Evolutionary conservation across 768 basidiomycete species (phyloP).

Genomic region (Cystobasidium tubakii): DNA sequence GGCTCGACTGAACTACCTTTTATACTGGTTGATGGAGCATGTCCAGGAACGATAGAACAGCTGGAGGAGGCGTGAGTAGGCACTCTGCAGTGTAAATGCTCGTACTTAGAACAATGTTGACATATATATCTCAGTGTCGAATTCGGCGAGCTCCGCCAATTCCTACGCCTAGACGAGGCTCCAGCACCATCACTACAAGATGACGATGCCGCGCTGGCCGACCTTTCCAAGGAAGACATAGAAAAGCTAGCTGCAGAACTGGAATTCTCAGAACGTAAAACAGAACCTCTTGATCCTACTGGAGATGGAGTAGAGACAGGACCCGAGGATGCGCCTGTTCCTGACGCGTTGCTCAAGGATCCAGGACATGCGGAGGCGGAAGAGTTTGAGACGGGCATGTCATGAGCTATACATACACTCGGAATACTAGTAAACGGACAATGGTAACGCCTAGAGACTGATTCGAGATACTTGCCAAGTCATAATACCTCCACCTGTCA

Average conservation of each 20-base stretch:
- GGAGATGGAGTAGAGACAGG: conserved; percentile 20
- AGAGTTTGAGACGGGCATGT: conserved; percentile 29
- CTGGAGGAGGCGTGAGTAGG: conserved; percentile 44
- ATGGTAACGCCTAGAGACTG: background rate
- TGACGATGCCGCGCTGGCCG: conserved; percentile 23
- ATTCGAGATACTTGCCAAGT: background rate
- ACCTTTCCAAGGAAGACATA: conserved; percentile 12
- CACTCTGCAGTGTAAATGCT: background rate
- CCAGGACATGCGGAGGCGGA: conserved; percentile 30
- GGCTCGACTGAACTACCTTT: conserved; percentile 42
- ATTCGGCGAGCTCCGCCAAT: conserved; percentile 44
- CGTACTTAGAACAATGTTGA: background rate
- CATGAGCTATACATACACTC: background rate
- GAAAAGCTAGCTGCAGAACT: conserved; percentile 25
- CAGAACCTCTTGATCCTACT: conserved; percentile 11
- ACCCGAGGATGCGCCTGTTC: conserved; percentile 3
- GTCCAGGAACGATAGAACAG: conserved; percentile 36
- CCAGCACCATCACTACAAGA: conserved; percentile 25
- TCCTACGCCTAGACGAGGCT: conserved; percentile 29
- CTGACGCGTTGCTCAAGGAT: background rate
- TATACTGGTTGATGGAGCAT: conserved; percentile 34
- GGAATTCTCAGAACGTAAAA: conserved; percentile 12
- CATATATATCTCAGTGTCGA: conserved; percentile 40
- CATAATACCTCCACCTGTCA: no score
- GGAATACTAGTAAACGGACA: background rate